Evolutionary conservation across 306 rosid species (phyloP), one percentile per base, ranked within the genome.

Genomic region (Vicia villosa): DNA sequence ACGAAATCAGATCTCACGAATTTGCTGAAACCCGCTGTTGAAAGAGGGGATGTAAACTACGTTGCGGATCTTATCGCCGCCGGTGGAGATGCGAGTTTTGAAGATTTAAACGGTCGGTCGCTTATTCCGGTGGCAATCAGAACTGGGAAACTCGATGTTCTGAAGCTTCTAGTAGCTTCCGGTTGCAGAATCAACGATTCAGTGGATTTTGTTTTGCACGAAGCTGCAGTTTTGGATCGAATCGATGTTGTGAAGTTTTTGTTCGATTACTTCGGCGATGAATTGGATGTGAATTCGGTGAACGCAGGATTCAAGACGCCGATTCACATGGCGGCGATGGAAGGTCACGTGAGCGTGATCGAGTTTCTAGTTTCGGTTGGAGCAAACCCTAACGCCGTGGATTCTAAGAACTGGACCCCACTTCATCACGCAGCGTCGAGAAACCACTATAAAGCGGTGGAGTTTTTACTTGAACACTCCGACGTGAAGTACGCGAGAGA

Each of bases 401-500:
- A 94, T 64, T 3, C 4, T 0, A 61, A 32, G 2, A 89, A 88
- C 15, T 80, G 86, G 89, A 88, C 86, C 9, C 89, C 98, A 9
- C 88, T 94, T 1, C 98, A 90, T 20, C 75, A 34, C 34, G 96
- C 98, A 0, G 88, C 97, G 37, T 84, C 84, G 26, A 79, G 66
- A 46, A 91, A 94, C 0, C 85, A 90, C 52, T 43, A 78, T 55
- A 78, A 72, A 51, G 77, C 87, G 6, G 89, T 73, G 5, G 74
- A 83, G 86, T 83, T 72, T 61, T 34, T 91, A 61, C 55, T 88
- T 8, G 80, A 77, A 30, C 77, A 87, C 70, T 87, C 92, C 8
- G 75, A 77, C 34, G 81, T 65, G 57, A 94, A 88, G 58, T 70
- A 80, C 78, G 90, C 62, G 1, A 61, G 81, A 45, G 85, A 82